A percentile compares a stretch with the other conserved stretches of the same genome.
Evolutionary conservation across 371 early-diverging fungal genomes (phyloP).

Genomic region (Catenaria anguillulae): DNA sequence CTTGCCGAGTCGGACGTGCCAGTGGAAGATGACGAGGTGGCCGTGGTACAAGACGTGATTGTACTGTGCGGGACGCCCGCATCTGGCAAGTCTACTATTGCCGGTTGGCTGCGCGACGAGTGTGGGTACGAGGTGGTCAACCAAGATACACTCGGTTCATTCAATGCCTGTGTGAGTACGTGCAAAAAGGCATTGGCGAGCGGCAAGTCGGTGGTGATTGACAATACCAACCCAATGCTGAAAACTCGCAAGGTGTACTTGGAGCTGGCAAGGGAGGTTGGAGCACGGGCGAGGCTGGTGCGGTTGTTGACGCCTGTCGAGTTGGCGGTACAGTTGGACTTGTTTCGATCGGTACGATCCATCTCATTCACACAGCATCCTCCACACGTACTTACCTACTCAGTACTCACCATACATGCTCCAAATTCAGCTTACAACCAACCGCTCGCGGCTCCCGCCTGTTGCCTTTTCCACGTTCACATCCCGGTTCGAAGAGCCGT

Average conservation of each 20-base stretch:
- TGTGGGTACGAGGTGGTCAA: conserved; percentile 60
- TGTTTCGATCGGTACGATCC: conserved; percentile 34
- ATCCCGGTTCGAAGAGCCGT: conserved; percentile 34
- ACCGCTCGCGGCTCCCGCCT: conserved; percentile 26
- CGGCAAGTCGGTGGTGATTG: conserved; percentile 44
- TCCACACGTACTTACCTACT: background rate
- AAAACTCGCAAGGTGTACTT: conserved; percentile 47
- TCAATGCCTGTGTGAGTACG: conserved; percentile 48
- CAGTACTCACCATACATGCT: no score
- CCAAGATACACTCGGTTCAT: conserved; percentile 64
- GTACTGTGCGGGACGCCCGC: conserved; percentile 73
- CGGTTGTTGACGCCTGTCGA: conserved; percentile 43
- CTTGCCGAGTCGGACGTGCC: no score
- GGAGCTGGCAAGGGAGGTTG: conserved; percentile 35
- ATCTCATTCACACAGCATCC: conserved; percentile 3
- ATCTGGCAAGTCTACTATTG: conserved; percentile 70
- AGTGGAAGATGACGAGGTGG: no score
- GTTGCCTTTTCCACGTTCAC: conserved; percentile 41
- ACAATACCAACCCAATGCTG: conserved; percentile 70
- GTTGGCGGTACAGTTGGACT: conserved; percentile 62
- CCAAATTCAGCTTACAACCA: conserved; percentile 1
- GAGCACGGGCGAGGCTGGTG: conserved; percentile 49
- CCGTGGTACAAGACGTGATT: no score
- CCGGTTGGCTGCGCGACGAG: conserved; percentile 35
- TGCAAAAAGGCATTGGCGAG: conserved; percentile 31